phyloP scores from a whole-genome alignment of 495 filamentous ascomycete species.

The Aspergillus cristatus region DNA sequence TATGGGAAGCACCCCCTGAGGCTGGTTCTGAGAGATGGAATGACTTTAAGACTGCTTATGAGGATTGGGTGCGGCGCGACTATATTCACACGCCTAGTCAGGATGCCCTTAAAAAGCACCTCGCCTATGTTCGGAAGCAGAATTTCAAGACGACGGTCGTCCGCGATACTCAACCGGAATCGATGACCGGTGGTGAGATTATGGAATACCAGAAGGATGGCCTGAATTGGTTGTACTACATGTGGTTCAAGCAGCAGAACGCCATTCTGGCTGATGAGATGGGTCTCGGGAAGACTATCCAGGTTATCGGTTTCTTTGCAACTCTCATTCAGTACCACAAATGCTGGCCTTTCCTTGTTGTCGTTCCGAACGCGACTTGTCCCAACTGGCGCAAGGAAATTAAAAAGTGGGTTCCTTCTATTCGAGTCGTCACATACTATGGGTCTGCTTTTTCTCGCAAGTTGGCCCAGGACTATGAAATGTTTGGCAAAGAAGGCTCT shows the following conservation, averaged over 20 bases:
- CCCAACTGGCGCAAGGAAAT: conserved; percentile 97
- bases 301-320: conserved; percentile 76
- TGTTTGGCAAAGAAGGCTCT: conserved; percentile 57
- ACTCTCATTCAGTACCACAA: conserved; percentile 68
- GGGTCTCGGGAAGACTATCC: conserved; percentile 97
- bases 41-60: conserved; percentile 76
- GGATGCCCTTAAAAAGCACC: conserved; percentile 46
- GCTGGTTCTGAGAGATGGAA: conserved; percentile 61
- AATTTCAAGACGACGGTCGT: conserved; percentile 58
- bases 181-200: conserved; percentile 66
- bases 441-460: conserved; percentile 62
- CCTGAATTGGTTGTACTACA: conserved; percentile 94
- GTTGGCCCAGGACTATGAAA: conserved; percentile 66
- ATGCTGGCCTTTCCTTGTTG: conserved; percentile 87
- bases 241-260: conserved; percentile 70
- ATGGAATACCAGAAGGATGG: conserved; percentile 95
- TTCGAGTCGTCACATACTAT: conserved; percentile 87
- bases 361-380: conserved; percentile 90
- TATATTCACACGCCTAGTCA: conserved; percentile 53
- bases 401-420: conserved; percentile 79
- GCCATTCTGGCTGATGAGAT: conserved; percentile 98
- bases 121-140: conserved; percentile 50
- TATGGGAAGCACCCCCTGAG: conserved; percentile 81
- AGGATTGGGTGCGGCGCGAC: conserved; percentile 69
- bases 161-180: conserved; percentile 61